phyloP scores from a whole-genome alignment of 345 rosid genomes.

The Citrus glauca region DNA sequence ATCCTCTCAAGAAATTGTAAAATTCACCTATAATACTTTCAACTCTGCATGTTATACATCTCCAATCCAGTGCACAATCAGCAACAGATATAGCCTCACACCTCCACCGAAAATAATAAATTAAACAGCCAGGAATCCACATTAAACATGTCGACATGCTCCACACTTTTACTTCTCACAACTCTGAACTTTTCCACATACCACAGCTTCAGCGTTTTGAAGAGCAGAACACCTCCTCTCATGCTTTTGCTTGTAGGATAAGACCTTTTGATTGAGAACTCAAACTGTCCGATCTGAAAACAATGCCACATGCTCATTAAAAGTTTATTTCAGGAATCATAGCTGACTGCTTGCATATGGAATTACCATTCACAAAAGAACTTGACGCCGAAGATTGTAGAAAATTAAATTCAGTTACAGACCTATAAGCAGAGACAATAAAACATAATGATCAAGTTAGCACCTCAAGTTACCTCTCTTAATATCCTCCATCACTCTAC shows the following conservation, averaged over 20 bases:
- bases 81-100: constrained; percentile 4
- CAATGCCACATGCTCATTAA: constrained; percentile 9
- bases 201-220: constrained; percentile 92
- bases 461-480: constrained; percentile 48
- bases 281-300: constrained; percentile 56
- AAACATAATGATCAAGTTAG: background rate
- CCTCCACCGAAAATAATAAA: background rate
- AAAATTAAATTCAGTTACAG: background rate
- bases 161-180: background rate
- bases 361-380: background rate
- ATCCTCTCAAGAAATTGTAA: background rate
- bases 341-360: background rate
- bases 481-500: constrained; percentile 34
- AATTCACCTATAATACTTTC: background rate
- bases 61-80: background rate
- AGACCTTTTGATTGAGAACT: constrained; percentile 41
- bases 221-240: constrained; percentile 62
- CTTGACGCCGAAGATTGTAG: background rate
- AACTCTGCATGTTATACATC: background rate
- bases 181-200: constrained; percentile 22
- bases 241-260: constrained; percentile 45
- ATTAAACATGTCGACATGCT: background rate
- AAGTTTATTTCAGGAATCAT: background rate
- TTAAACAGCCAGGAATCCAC: background rate
- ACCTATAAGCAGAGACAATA: background rate